Conservation (phyloP, 176 grass and related monocot species). For the Carex myosuroides region DNA sequence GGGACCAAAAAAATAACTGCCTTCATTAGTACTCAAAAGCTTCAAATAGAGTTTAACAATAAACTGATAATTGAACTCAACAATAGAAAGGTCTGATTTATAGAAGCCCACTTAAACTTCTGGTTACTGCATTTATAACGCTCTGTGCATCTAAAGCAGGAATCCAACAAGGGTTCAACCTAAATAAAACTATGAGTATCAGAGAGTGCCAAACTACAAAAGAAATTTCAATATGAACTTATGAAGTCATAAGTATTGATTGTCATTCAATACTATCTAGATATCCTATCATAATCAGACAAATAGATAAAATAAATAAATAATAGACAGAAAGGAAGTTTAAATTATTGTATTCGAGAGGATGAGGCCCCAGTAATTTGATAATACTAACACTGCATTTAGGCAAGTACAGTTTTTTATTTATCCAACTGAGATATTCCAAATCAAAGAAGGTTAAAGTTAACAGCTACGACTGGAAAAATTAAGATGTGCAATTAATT, state of each 20-base stretch:
- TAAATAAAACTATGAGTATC: not conserved
- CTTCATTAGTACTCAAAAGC: not conserved
- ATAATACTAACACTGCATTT: not conserved
- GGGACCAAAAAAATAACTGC: not conserved
- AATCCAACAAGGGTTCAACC: not conserved
- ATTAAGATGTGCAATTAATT: not conserved
- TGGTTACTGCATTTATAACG: not conserved
- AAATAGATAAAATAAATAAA: not conserved
- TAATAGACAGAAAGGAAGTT: not conserved
- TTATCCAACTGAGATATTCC: not conserved
- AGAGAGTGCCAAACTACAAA: not conserved
- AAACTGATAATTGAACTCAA: not conserved
- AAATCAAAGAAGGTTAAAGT: not conserved
- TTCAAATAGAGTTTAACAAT: not conserved
- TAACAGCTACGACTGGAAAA: not conserved
- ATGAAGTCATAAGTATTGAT: not conserved
- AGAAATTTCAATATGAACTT: not conserved
- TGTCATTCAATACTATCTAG: not conserved
- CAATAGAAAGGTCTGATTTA: not conserved
- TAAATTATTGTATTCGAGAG: not conserved
- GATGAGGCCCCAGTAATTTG: not conserved
- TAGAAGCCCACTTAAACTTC: not conserved
- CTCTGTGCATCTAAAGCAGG: not conserved
- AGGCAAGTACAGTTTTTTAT: not conserved
- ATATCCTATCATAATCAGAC: not conserved